Conservation (phyloP, 148 eudicot species). For the Chenopodium formosanum region DNA sequence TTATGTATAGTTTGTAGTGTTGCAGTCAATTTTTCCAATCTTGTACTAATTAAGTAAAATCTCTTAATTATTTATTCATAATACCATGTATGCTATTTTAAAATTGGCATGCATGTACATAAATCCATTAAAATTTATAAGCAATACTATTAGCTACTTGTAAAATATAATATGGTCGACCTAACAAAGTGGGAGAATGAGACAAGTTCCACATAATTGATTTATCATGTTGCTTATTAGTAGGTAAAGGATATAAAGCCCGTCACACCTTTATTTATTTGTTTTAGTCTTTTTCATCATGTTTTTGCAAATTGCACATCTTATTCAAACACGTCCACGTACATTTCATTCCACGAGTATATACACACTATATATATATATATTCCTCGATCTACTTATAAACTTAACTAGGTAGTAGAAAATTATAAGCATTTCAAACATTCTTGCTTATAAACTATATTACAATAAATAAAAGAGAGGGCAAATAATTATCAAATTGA, state of each 20-base stretch:
- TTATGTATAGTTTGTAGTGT: too few species aligned
- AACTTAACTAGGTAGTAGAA: not conserved
- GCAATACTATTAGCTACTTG: not conserved
- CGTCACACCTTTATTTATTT: constrained; percentile 7
- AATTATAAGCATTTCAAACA: not conserved
- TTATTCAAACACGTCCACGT: constrained; percentile 29
- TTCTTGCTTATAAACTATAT: not conserved
- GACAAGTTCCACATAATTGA: constrained; percentile 22
- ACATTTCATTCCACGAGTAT: constrained; percentile 23
- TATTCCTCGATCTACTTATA: not conserved
- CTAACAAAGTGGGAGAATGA: constrained; percentile 25
- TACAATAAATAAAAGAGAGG: not conserved
- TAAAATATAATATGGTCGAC: constrained; percentile 14
- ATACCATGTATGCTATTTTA: too few species aligned
- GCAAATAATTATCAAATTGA: not conserved
- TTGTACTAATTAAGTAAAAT: too few species aligned
- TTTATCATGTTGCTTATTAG: constrained; percentile 24
- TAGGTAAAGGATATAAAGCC: constrained; percentile 20
- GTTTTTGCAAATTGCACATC: constrained; percentile 24
- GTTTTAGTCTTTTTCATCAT: constrained; percentile 22
- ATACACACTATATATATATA: constrained; percentile 1
- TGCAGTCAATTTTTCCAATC: too few species aligned
- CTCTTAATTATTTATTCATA: too few species aligned
- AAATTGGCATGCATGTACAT: too few species aligned
- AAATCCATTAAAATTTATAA: too few species aligned